Base-by-base conservation (phyloP, 2,329 filamentous ascomycete genomes). In the Zasmidium cellare region DNA sequence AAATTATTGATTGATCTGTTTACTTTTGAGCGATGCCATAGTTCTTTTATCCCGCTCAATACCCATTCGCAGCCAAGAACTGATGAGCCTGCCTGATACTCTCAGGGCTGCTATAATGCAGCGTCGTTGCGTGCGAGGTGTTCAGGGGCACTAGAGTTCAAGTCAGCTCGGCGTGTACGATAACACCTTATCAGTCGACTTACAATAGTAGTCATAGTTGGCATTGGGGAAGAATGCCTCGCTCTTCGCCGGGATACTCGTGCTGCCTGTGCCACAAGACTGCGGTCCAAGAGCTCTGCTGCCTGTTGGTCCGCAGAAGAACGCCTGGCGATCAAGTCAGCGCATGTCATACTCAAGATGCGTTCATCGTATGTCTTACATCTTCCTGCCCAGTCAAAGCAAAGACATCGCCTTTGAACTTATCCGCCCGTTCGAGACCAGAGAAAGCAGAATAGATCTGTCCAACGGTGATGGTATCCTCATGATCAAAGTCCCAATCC, bases 231-330 rank as follows among this genome's bases (percentile, higher is more conserved):
- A 63, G 51, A 63, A 63, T 1, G 50, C 19, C 45, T 44, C 57
- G 48, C 56, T 63, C 56, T 55, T 61, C 44, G 58, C 58, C 11
- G 58, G 56, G 18, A 63, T 53, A 20, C 58, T 61, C 14, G 48
- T 31, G 18, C 51, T 51, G n/a, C 61, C 61, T 9, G 18, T 47
- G 5, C 61, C 58, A 53, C 61, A 63, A 35, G 44, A 54, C 54
- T 63, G 61, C 14, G 58, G 53, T 16, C 58, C 61, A 7, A 63
- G 51, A 44, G 55, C 58, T 35, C 56, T 28, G n/a, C 53, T 57
- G 1, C 61, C 61, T 14, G 61, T 63, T 1, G 61, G 58, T 14
- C 61, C 61, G 53, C 61, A 64, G 52, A 64, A 61, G 56, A 64
- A 62, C 7, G 61, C 61, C 35, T 41, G 16, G n/a, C 5, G 35